Conservation (phyloP, 495 filamentous ascomycete species). For the Copromyces sp. region DNA sequence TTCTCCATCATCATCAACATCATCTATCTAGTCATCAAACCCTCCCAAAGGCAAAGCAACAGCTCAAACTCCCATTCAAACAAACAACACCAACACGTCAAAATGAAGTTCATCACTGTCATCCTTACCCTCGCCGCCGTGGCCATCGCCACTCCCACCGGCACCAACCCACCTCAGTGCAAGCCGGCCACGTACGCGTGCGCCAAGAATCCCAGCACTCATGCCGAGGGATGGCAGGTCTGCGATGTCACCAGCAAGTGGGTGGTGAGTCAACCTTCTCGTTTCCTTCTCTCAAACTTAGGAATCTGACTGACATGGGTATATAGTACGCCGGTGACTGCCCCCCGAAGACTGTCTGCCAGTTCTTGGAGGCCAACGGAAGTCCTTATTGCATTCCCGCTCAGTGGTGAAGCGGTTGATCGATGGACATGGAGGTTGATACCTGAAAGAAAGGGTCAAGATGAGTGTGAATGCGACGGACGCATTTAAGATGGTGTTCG, state of each 20-base stretch:
- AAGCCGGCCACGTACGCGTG: slow-evolving; percentile 18
- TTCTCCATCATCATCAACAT: neutral
- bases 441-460: neutral
- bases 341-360: slow-evolving; percentile 10
- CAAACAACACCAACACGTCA: slow-evolving; percentile 2
- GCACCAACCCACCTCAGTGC: slow-evolving; percentile 4
- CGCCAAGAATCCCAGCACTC: slow-evolving; percentile 5
- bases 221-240: slow-evolving; percentile 17
- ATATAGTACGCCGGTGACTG: slow-evolving; percentile 15
- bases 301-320: neutral
- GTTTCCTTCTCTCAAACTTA: neutral
- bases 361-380: slow-evolving; percentile 14
- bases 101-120: slow-evolving; percentile 16
- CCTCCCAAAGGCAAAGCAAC: neutral
- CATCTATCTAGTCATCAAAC: neutral
- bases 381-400: slow-evolving; percentile 22
- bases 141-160: slow-evolving; percentile 8
- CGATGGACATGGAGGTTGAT: neutral
- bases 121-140: slow-evolving; percentile 13
- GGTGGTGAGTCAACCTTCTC: slow-evolving; percentile 13
- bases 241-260: slow-evolving; percentile 13
- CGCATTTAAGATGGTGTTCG: neutral
- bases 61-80: neutral
- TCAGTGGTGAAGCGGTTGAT: neutral
- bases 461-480: neutral